A percentile compares a stretch with the other conserved stretches of the same genome.
Evolutionary conservation across 176 grass and related monocot species (phyloP).

Genomic region (Ensete glaucum): DNA sequence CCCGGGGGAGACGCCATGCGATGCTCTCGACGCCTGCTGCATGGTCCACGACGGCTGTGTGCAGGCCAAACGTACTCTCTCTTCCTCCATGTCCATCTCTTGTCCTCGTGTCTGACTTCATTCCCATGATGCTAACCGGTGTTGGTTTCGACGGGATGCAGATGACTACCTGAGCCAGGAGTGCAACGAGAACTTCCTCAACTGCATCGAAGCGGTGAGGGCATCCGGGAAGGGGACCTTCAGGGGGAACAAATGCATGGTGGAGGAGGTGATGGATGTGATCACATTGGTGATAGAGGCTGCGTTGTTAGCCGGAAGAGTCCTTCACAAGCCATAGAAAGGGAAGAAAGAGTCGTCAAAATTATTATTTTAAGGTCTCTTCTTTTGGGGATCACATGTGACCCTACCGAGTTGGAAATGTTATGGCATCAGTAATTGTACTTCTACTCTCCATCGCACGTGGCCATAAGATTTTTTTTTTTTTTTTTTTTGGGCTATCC

Average conservation of each 20-base stretch:
- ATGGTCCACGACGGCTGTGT: conserved; percentile 84
- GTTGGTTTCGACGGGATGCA: conserved; percentile 3
- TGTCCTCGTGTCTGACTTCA: no score
- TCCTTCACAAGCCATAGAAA: conserved; percentile 53
- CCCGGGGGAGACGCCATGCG: conserved; percentile 64
- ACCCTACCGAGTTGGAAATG: no score
- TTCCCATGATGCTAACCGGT: no score
- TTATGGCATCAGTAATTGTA: no score
- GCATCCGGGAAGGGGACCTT: conserved; percentile 34
- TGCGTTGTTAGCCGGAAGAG: conserved; percentile 44
- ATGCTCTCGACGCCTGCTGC: conserved; percentile 88
- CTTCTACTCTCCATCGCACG: no score
- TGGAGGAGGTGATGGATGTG: conserved; percentile 56
- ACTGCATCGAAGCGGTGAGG: conserved; percentile 45
- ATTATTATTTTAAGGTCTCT: no score
- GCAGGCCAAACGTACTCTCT: conserved; percentile 36
- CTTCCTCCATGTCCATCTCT: no score
- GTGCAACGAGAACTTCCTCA: conserved; percentile 87
- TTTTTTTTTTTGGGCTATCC: no score
- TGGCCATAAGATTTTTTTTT: no score
- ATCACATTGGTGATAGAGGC: conserved; percentile 58
- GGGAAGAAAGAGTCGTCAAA: no score
- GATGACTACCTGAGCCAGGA: conserved; percentile 71
- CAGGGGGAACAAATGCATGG: conserved; percentile 53
- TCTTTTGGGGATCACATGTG: no score